These are phyloP conservation scores for Diplocarpon rosae DNA, from an alignment of 2,329 filamentous ascomycete species.

Conservation along the genomic window DNA sequence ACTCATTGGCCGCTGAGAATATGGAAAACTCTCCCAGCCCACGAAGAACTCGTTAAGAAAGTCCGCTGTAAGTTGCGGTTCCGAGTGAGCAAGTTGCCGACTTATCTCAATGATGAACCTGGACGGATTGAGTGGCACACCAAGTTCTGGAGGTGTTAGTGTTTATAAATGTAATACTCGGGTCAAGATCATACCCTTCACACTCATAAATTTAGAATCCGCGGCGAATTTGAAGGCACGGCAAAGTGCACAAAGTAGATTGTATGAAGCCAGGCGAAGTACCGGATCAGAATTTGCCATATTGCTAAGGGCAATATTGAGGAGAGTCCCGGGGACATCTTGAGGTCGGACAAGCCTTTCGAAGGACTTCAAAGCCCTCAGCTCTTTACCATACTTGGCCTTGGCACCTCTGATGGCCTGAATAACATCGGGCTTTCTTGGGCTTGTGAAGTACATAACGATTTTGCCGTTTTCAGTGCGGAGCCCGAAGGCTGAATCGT, in stretches of 20 bases:
- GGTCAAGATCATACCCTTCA: constrained; percentile 38
- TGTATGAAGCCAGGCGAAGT: constrained; percentile 54
- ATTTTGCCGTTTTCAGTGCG: constrained; percentile 59
- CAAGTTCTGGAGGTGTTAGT: constrained; percentile 37
- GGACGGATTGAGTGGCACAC: constrained; percentile 51
- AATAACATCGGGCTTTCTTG: constrained; percentile 51
- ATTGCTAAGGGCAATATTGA: constrained; percentile 58
- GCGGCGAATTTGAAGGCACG: constrained; percentile 56
- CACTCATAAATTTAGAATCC: constrained; percentile 48
- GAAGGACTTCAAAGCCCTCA: constrained; percentile 46
- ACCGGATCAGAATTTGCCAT: constrained; percentile 49
- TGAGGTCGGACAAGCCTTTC: constrained; percentile 58
- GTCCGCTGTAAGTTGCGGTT: constrained; percentile 56
- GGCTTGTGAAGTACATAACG: constrained; percentile 61
- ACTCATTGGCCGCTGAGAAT: constrained; percentile 55
- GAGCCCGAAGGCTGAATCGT: constrained; percentile 56
- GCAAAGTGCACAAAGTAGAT: constrained; percentile 54
- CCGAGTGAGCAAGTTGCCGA: constrained; percentile 48
- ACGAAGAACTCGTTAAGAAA: constrained; percentile 66
- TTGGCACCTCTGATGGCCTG: constrained; percentile 53
- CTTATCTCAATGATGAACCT: constrained; percentile 56
- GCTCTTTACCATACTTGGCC: constrained; percentile 53
- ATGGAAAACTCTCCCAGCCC: constrained; percentile 58
- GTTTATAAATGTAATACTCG: constrained; percentile 4
- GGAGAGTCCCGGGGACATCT: constrained; percentile 57